Evolutionary conservation across 805 yeast genomes (phyloP).

Genomic region (Spencermartinsiella europaea): DNA sequence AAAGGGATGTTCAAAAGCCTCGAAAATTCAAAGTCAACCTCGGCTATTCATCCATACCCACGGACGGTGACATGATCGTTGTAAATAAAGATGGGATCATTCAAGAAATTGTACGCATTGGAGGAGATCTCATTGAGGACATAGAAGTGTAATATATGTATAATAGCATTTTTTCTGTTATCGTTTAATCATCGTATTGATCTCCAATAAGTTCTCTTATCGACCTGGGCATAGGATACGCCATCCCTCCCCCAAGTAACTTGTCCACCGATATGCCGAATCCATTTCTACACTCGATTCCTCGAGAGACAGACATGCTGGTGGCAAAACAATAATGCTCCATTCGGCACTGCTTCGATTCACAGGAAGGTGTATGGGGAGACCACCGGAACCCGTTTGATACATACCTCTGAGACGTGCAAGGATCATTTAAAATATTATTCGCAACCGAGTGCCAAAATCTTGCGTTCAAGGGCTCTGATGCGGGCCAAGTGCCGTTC

Average conservation of each 20-base stretch:
- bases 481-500: slow-evolving; percentile 45
- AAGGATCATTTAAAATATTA: slow-evolving; percentile 39
- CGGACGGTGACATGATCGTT: slow-evolving; percentile 45
- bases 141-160: slow-evolving; percentile 13
- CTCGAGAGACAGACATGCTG: slow-evolving; percentile 29
- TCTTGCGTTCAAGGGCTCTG: slow-evolving; percentile 59
- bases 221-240: slow-evolving; percentile 28
- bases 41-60: slow-evolving; percentile 68
- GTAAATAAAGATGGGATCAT: slow-evolving; percentile 70
- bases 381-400: slow-evolving; percentile 49
- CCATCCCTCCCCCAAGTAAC: slow-evolving; percentile 20
- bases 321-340: slow-evolving; percentile 39
- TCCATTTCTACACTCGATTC: slow-evolving; percentile 19
- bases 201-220: slow-evolving; percentile 12
- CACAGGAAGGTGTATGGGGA: slow-evolving; percentile 50
- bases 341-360: slow-evolving; percentile 30
- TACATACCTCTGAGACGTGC: slow-evolving; percentile 46
- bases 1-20: slow-evolving; percentile 55
- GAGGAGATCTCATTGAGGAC: slow-evolving; percentile 33
- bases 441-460: slow-evolving; percentile 55
- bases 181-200: slow-evolving; percentile 1
- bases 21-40: slow-evolving; percentile 74
- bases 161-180: slow-evolving; percentile 3
- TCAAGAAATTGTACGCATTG: slow-evolving; percentile 52
- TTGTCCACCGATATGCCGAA: slow-evolving; percentile 3